Evolutionary conservation across 1,284 basidiomycete species (phyloP).

Genomic region (Thecaphora thlaspeos): DNA sequence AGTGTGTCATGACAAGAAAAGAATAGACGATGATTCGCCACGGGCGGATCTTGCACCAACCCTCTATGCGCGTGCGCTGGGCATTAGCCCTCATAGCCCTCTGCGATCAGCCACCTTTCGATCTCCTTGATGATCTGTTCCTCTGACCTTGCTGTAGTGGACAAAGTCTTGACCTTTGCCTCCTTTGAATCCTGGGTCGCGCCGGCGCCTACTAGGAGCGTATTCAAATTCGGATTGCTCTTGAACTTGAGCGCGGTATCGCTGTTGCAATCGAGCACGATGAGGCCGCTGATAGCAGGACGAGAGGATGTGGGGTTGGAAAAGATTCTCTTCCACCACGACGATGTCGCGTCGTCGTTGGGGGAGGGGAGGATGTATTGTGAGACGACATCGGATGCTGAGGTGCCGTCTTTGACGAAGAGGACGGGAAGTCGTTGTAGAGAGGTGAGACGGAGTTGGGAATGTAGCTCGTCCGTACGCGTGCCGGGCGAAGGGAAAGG

Average conservation of each 20-base stretch:
- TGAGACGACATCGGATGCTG: constrained; percentile 13
- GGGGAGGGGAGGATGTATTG: constrained; percentile 17
- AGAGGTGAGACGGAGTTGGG: constrained; percentile 23
- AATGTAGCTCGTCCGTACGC: constrained; percentile 25
- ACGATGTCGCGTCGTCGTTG: background rate
- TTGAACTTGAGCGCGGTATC: too few species aligned
- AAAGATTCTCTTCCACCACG: constrained; percentile 21
- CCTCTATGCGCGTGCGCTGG: too few species aligned
- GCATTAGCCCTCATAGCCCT: constrained; percentile 25
- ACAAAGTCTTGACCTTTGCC: constrained; percentile 16
- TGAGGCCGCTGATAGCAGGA: constrained; percentile 21
- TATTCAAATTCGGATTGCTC: constrained; percentile 27
- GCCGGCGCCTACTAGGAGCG: constrained; percentile 20
- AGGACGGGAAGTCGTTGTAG: constrained; percentile 33
- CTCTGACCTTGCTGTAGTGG: constrained; percentile 3
- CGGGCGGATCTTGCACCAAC: too few species aligned
- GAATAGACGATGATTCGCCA: too few species aligned
- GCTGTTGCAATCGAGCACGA: constrained; percentile 31
- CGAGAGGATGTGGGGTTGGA: background rate
- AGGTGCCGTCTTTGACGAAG: constrained; percentile 5
- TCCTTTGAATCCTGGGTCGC: constrained; percentile 1
- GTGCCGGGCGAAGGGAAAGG: constrained; percentile 9
- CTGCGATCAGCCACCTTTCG: constrained; percentile 28
- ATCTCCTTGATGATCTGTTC: constrained; percentile 28
- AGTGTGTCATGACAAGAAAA: too few species aligned